phyloP scores from a whole-genome alignment of 2,329 filamentous ascomycete species.

The Trichophyton rubrum region DNA sequence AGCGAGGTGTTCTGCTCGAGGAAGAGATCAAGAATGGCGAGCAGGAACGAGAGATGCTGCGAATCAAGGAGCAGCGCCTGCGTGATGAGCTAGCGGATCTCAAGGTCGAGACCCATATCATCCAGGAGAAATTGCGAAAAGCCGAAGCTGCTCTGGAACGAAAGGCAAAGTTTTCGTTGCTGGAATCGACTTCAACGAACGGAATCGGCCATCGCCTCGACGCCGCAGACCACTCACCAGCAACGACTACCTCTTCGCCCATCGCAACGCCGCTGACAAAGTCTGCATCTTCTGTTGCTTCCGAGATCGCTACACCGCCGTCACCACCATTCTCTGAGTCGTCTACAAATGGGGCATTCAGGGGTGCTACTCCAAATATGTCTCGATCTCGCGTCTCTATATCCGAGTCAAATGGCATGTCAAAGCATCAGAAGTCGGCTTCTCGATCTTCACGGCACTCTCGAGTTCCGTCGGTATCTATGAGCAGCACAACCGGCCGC shows the following conservation, averaged over 20 bases:
- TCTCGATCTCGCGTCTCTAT: conserved; percentile 33
- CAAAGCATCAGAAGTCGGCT: conserved; percentile 38
- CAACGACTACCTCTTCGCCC: conserved; percentile 77
- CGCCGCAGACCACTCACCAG: conserved; percentile 51
- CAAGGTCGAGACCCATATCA: conserved; percentile 87
- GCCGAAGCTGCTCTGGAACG: conserved; percentile 42
- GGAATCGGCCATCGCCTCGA: conserved; percentile 30
- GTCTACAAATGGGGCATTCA: conserved; percentile 49
- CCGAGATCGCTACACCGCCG: conserved; percentile 67
- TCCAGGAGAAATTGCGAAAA: conserved; percentile 83
- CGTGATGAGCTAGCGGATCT: conserved; percentile 85
- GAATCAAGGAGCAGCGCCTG: conserved; percentile 81
- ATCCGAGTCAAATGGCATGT: conserved; percentile 39
- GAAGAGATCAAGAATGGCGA: conserved; percentile 87
- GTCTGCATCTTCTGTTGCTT: conserved; percentile 47
- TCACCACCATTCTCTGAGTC: conserved; percentile 89
- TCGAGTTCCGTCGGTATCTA: conserved; percentile 48
- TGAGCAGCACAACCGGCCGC: conserved; percentile 28
- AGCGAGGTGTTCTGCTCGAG: conserved; percentile 83
- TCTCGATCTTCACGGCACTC: conserved; percentile 38
- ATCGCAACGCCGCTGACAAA: conserved; percentile 75
- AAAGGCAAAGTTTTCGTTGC: conserved; percentile 28
- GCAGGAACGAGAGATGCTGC: conserved; percentile 74
- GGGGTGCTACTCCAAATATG: conserved; percentile 41
- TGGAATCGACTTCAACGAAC: conserved; percentile 46